Evolutionary conservation across 2,329 filamentous ascomycete species (phyloP).

Genomic region (Intubia oerlemansii): DNA sequence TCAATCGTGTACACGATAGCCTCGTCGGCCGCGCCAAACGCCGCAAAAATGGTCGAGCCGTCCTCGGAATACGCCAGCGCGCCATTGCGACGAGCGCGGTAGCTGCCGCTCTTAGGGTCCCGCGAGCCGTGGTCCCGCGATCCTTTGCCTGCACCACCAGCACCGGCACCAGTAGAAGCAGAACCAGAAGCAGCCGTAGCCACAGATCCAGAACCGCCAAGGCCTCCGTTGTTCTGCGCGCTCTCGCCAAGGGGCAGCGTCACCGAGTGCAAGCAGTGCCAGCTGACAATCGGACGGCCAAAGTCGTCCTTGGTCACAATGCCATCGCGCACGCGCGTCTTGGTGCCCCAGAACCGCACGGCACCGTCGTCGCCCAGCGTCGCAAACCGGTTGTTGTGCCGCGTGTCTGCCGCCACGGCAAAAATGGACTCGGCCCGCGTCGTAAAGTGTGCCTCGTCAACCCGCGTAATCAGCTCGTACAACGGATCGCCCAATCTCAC

Average conservation of each 20-base stretch:
- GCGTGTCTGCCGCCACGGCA: constrained; percentile 49
- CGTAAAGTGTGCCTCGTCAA: constrained; percentile 61
- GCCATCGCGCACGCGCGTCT: constrained; percentile 45
- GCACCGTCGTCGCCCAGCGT: constrained; percentile 66
- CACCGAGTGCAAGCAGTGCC: constrained; percentile 46
- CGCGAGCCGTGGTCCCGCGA: not conserved
- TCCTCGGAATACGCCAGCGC: constrained; percentile 64
- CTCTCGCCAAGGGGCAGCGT: constrained; percentile 14
- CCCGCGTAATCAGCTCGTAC: constrained; percentile 61
- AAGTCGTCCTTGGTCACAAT: constrained; percentile 34
- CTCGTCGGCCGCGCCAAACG: constrained; percentile 31
- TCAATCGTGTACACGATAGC: constrained; percentile 60
- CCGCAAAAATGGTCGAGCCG: constrained; percentile 60
- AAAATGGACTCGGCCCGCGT: constrained; percentile 38
- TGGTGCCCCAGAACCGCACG: constrained; percentile 66
- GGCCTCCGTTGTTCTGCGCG: too few species aligned
- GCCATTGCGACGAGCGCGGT: constrained; percentile 25
- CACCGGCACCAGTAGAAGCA: too few species aligned
- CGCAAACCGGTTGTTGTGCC: constrained; percentile 47
- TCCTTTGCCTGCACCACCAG: too few species aligned
- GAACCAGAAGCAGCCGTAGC: too few species aligned
- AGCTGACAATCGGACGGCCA: constrained; percentile 43
- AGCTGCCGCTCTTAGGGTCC: constrained; percentile 10
- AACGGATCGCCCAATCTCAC: too few species aligned
- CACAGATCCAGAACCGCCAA: too few species aligned